Base-by-base conservation (phyloP, 2,329 filamentous ascomycete species). In the Hymenoscyphus scutula region DNA sequence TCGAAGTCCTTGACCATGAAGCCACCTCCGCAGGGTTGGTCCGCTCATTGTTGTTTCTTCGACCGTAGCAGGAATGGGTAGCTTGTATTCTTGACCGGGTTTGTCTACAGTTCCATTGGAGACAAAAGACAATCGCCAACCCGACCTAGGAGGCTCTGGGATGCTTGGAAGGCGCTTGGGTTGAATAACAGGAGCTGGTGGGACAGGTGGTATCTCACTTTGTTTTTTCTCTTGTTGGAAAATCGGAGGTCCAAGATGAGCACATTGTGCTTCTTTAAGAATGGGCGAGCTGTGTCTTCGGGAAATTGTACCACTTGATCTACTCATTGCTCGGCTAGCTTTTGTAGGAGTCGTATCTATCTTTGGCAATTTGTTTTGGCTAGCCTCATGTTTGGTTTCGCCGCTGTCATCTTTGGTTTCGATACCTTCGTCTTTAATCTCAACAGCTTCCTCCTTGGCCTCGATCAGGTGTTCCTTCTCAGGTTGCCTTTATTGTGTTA, bases 101-200 rank as follows among this genome's bases (percentile, higher is more conserved):
- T 68, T 70, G 37, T 71, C 68, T 56, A 73, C 66, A 48, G 68
- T 60, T 1, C 69, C 64, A 0, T 66, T 60, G 5, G 65, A 61
- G 23, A 65, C 51, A 57, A 74, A 74, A 15, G 72, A 74, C 13
- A 74, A 59, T 54, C 73, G 64, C 73, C 73, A 75, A 19, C 70
- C 69, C 53, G 72, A 72, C 63, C 59, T 66, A 27, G 53, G 41
- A 30, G 62, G 63, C 19, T 67, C 59, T 38, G 48, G 66, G 58
- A 72, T 68, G 63, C 69, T 73, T 51, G 71, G 64, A 37, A 72
- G 57, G 17, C 67, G 62, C 53, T 64, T 64, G 38, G 74, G 67
- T 19, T 64, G 53, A 23, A 72, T 48, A 2, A 66, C 37, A 3
- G 73, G 69, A 25, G 67, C 61, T 15, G 64, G 27, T 55, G 70